These are phyloP conservation scores for Helianthus tuberosus DNA, from an alignment of 129 eudicot genomes.

Conservation along the genomic window DNA sequence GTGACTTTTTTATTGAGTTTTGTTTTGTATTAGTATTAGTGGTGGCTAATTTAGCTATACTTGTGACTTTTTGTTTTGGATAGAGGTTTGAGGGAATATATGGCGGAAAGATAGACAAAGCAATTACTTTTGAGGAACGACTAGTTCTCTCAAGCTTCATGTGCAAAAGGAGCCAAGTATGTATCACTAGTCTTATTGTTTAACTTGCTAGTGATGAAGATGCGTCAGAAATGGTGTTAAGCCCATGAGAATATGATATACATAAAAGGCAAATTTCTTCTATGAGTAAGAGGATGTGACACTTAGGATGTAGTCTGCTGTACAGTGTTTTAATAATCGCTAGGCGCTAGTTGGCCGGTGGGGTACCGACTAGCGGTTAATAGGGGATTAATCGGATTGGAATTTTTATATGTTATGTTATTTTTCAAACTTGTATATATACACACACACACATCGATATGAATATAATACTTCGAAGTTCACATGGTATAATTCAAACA, in stretches of 20 bases:
- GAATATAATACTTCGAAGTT: no score
- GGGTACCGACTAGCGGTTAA: no score
- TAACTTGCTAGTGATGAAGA: conserved; percentile 7
- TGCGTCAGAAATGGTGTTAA: not conserved
- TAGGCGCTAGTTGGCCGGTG: no score
- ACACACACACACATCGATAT: no score
- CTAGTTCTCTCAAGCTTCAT: conserved; percentile 90
- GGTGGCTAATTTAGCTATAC: conserved; percentile 27
- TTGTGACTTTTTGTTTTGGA: conserved; percentile 17
- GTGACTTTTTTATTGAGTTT: not conserved
- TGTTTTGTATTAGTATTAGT: not conserved
- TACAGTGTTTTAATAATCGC: not conserved
- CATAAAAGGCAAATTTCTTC: not conserved
- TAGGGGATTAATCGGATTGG: no score
- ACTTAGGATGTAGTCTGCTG: conserved; percentile 10
- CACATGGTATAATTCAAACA: no score
- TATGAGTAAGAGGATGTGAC: not conserved
- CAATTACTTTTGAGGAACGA: conserved; percentile 79
- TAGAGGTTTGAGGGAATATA: conserved; percentile 92
- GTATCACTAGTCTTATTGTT: conserved; percentile 20
- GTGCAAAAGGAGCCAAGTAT: conserved; percentile 93
- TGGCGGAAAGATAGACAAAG: conserved; percentile 91
- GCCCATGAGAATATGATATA: not conserved
- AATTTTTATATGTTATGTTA: no score
- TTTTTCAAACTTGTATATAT: no score